A percentile compares a stretch with the other conserved stretches of the same genome.
Evolutionary conservation across 2,329 filamentous ascomycete species (phyloP).

Genomic region (Phaeosphaeriaceae sp.): DNA sequence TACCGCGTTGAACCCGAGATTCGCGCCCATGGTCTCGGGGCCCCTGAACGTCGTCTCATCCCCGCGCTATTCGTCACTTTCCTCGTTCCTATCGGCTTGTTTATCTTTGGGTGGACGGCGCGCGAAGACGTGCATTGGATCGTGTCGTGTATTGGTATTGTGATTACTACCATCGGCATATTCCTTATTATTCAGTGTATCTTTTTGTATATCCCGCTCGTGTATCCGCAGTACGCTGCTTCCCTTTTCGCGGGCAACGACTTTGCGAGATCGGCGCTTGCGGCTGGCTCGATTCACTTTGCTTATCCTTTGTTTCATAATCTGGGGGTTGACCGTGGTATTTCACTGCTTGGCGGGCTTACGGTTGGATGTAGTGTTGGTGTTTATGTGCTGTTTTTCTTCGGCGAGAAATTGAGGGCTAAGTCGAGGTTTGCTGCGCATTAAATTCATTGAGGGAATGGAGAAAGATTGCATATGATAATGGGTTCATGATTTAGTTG

Average conservation of each 20-base stretch:
- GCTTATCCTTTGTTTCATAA: slow-evolving; percentile 65
- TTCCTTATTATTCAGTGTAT: slow-evolving; percentile 56
- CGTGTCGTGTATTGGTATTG: slow-evolving; percentile 60
- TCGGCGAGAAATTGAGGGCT: slow-evolving; percentile 36
- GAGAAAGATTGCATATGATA: too few species aligned
- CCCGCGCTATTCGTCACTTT: slow-evolving; percentile 65
- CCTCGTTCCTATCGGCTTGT: slow-evolving; percentile 69
- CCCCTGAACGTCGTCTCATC: slow-evolving; percentile 74
- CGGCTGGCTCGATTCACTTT: slow-evolving; percentile 66
- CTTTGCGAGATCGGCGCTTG: slow-evolving; percentile 62
- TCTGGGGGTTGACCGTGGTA: slow-evolving; percentile 64
- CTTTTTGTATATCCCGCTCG: slow-evolving; percentile 69
- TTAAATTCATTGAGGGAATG: slow-evolving; percentile 7
- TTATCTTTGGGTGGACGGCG: slow-evolving; percentile 72
- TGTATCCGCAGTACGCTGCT: slow-evolving; percentile 58
- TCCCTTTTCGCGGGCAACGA: slow-evolving; percentile 68
- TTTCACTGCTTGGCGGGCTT: slow-evolving; percentile 58
- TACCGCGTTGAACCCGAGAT: slow-evolving; percentile 69
- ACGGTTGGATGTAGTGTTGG: slow-evolving; percentile 56
- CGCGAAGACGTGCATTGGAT: slow-evolving; percentile 67
- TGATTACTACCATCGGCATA: slow-evolving; percentile 56
- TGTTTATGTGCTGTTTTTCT: slow-evolving; percentile 65
- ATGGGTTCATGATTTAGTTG: too few species aligned
- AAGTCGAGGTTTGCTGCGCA: slow-evolving; percentile 42
- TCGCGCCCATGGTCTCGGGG: slow-evolving; percentile 71